Evolutionary conservation across 768 basidiomycete species (phyloP).

Genomic region (Scleroderma bovista): DNA sequence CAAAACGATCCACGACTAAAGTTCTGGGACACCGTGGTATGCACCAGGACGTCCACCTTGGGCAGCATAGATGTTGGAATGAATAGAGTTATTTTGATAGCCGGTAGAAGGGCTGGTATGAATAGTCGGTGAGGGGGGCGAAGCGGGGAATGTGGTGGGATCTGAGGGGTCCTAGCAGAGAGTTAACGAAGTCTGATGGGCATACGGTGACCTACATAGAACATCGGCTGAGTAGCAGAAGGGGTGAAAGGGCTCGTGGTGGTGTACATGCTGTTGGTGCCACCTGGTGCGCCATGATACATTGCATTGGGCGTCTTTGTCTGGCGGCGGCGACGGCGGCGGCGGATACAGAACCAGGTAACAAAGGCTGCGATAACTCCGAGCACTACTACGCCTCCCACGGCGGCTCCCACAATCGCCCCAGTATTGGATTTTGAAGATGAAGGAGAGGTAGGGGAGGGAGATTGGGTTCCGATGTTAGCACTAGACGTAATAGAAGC

Average conservation of each 20-base stretch:
- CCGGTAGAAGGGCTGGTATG: slow-evolving; percentile 5
- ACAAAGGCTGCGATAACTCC: slow-evolving; percentile 35
- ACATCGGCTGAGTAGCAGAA: slow-evolving; percentile 12
- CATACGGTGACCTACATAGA: slow-evolving; percentile 23
- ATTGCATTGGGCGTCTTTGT: slow-evolving; percentile 5
- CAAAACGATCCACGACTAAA: slow-evolving; percentile 7
- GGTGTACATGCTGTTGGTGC: slow-evolving; percentile 4
- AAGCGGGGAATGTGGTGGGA: slow-evolving; percentile 32
- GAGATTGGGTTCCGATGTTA: slow-evolving; percentile 7
- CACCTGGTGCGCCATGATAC: not conserved
- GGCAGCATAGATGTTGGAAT: slow-evolving; percentile 8
- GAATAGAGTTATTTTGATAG: slow-evolving; percentile 1
- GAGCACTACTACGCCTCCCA: slow-evolving; percentile 47
- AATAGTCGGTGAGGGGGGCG: slow-evolving; percentile 15
- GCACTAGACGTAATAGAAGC: slow-evolving; percentile 11
- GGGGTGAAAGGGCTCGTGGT: slow-evolving; percentile 8
- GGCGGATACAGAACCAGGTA: slow-evolving; percentile 35
- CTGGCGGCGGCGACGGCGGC: slow-evolving; percentile 25
- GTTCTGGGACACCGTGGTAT: slow-evolving; percentile 21
- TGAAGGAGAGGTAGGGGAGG: slow-evolving; percentile 4
- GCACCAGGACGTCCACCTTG: slow-evolving; percentile 9
- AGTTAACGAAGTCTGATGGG: not conserved
- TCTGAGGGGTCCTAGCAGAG: slow-evolving; percentile 30
- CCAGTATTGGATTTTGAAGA: slow-evolving; percentile 33
- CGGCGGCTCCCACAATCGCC: slow-evolving; percentile 61